phyloP scores from a whole-genome alignment of 164 flowering plant genomes.

The Chimonanthus praecox region DNA sequence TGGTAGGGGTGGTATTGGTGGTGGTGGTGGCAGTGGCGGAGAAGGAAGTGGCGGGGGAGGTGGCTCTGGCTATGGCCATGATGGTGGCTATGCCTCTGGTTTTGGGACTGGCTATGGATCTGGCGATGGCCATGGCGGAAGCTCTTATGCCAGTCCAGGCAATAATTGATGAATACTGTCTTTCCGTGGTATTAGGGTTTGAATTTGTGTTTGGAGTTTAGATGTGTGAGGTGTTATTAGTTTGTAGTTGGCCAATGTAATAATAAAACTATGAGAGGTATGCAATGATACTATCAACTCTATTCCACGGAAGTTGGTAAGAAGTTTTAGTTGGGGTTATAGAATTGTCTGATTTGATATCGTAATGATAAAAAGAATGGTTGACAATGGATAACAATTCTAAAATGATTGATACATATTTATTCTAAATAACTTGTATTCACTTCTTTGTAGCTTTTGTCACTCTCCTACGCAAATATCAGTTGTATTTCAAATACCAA shows the following conservation, averaged over 20 bases:
- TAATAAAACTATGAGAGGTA: too few species aligned
- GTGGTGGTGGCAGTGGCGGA: neutral
- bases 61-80: neutral
- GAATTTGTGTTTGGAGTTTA: neutral
- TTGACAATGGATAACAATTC: too few species aligned
- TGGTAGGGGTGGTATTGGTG: neutral
- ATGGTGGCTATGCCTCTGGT: neutral
- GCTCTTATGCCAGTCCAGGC: neutral
- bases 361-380: too few species aligned
- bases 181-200: neutral
- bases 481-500: too few species aligned
- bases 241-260: neutral
- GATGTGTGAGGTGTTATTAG: neutral
- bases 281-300: neutral
- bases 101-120: neutral
- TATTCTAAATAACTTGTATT: too few species aligned
- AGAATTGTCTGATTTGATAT: too few species aligned
- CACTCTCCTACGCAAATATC: too few species aligned
- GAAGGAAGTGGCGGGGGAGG: neutral
- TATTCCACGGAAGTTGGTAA: too few species aligned
- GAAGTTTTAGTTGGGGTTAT: too few species aligned
- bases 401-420: too few species aligned
- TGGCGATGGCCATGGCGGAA: neutral
- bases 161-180: neutral
- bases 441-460: too few species aligned